Evolutionary conservation across 1,284 basidiomycete genomes (phyloP), one percentile per base, ranked within the genome.

Genomic region (Trametes versicolor): DNA sequence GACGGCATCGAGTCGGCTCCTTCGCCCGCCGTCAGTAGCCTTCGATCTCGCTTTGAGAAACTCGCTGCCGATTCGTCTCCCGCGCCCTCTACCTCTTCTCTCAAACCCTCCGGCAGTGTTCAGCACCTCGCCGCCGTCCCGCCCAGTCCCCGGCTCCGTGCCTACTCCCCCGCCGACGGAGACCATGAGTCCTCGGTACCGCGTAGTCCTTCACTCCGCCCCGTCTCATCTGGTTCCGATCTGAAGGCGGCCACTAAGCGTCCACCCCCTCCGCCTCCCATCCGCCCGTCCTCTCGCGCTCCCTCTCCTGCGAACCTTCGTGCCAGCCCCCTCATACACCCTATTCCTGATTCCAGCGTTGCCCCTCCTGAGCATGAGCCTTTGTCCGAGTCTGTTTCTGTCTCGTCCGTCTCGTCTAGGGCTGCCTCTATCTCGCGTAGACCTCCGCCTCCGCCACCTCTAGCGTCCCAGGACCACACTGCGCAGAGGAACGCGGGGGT

Each of bases 11-110:
- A 90, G 73, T 82, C 84, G 17, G 78, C 77, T 8, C 81, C 87
- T 32, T 79, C 82, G 7, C 85, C 84, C 43, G 87, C 89, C 6
- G 90, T 93, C 60, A 87, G 84, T 74, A 90, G 82, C 64, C 80
- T 93, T 29, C 85, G 85, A 58, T 90, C 87, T 23, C 85, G 80
- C 71, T 93, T 92, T 72, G 91, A 93, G 73, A 82, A 84, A 70
- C 76, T 89, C 41, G 84, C 86, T 19, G 71, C 71, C 71, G 71
- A 79, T 27, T 66, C 69, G 23, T 58, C 58, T 34, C 53, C 52
- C 36, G 29, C 63, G 15, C 34, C 64, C 32, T 25, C 60, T 7
- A 29, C 71, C 15, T 64, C 63, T n/a, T 60, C 69, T 13, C 62
- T 65, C 39, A 73, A 72, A 48, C 70, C 69, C 23, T 47, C 68